Evolutionary conservation across 176 grass and related monocot species (phyloP).

Genomic region (Oryza meyeriana): DNA sequence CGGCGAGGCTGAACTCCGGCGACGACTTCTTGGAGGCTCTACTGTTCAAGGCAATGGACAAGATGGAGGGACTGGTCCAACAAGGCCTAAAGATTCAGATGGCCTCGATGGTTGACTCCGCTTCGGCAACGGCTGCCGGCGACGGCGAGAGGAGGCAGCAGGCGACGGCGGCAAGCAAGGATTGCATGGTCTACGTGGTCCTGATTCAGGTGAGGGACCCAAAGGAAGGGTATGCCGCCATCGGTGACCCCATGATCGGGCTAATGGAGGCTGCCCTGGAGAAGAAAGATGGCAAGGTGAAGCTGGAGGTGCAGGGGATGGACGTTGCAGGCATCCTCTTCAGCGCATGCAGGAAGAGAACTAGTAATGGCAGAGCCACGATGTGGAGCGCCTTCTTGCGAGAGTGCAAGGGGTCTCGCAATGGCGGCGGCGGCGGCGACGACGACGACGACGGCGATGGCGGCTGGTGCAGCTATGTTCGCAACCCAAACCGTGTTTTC

Average conservation of each 20-base stretch:
- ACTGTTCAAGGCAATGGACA: conserved; percentile 40
- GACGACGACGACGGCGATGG: background rate
- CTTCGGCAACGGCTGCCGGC: background rate
- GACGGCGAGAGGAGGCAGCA: background rate
- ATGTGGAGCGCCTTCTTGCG: conserved; percentile 60
- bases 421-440: background rate
- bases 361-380: conserved; percentile 7
- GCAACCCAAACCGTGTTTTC: conserved; percentile 47
- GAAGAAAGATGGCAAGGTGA: conserved; percentile 15
- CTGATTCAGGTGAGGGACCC: conserved; percentile 72
- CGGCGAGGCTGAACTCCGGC: conserved; percentile 12
- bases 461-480: conserved; percentile 15
- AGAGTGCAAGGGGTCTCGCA: conserved; percentile 9
- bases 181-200: conserved; percentile 42
- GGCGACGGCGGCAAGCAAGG: background rate
- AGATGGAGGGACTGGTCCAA: conserved; percentile 43
- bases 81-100: conserved; percentile 72
- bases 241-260: conserved; percentile 63
- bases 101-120: background rate
- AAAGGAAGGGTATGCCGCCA: conserved; percentile 32
- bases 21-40: conserved; percentile 41
- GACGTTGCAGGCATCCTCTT: conserved; percentile 57
- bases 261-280: conserved; percentile 42
- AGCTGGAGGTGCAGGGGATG: conserved; percentile 34
- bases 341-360: background rate